Percentiles rank a stretch among this genome's conserved stretches.
These are phyloP conservation scores for Jatropha multifida DNA, from an alignment of 441 rosid species.

Conservation along the genomic window DNA sequence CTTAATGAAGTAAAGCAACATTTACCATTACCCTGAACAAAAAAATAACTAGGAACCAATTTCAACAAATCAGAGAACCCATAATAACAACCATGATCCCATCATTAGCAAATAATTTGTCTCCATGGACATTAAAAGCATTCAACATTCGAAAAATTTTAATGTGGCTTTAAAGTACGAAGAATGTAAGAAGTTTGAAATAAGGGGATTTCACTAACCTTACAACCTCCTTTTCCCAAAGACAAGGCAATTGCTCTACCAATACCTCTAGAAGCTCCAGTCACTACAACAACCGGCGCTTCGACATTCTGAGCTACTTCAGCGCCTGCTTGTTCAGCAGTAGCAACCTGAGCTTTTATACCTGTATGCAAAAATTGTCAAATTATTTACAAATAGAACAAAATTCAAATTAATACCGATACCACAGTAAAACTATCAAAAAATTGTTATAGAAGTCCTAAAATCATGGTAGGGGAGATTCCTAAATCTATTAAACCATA, in stretches of 20 bases:
- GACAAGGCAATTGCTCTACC: constrained; percentile 87
- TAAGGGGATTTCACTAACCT: constrained; percentile 45
- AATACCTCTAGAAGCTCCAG: constrained; percentile 98
- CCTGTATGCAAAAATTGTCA: constrained; percentile 25
- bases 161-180: too few relatives aligned
- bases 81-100: not conserved
- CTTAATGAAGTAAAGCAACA: too few relatives aligned
- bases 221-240: constrained; percentile 87
- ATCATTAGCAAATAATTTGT: not conserved
- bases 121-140: not conserved
- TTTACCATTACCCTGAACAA: too few relatives aligned
- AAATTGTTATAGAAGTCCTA: not conserved
- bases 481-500: constrained; percentile 19
- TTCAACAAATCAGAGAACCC: not conserved
- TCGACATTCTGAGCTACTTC: constrained; percentile 29
- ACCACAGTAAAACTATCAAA: not conserved
- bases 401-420: not conserved
- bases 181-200: not conserved
- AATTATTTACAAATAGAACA: not conserved
- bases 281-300: constrained; percentile 70
- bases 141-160: not conserved
- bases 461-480: not conserved
- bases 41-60: not conserved
- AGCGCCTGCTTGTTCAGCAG: constrained; percentile 43
- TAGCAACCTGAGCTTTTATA: constrained; percentile 62